Percentiles rank a stretch among this genome's conserved stretches.
Evolutionary conservation across 495 filamentous ascomycete species (phyloP).

Genomic region (Penicillium canescens): DNA sequence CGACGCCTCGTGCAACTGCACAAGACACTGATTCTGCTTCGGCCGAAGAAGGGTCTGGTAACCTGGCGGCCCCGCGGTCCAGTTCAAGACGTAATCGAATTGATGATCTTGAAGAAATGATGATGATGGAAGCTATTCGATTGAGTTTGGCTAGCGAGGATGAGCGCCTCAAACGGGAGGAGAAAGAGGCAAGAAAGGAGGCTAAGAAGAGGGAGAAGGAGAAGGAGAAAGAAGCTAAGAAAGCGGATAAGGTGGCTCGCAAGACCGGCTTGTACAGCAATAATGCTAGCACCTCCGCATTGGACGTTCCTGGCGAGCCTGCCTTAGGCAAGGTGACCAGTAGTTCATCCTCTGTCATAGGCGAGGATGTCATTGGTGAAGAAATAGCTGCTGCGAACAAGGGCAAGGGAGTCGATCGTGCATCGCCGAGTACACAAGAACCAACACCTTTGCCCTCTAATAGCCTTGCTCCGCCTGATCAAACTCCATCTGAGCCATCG

Average conservation of each 20-base stretch:
- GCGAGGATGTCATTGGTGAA: conserved; percentile 23
- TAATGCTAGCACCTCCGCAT: conserved; percentile 43
- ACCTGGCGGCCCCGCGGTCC: conserved; percentile 50
- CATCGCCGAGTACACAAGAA: conserved; percentile 14
- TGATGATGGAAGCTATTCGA: conserved; percentile 96
- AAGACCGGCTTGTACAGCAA: conserved; percentile 52
- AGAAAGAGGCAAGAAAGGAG: conserved; percentile 78
- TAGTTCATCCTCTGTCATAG: conserved; percentile 36
- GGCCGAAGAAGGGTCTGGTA: conserved; percentile 42
- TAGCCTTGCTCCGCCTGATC: conserved; percentile 8
- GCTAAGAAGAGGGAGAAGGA: conserved; percentile 82
- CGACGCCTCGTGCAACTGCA: conserved; percentile 26
- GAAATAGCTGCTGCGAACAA: conserved; percentile 54
- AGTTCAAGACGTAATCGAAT: conserved; percentile 66
- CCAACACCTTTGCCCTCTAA: not conserved
- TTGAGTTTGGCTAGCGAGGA: conserved; percentile 88
- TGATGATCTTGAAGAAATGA: conserved; percentile 93
- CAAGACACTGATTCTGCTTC: conserved; percentile 39
- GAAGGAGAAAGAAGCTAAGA: conserved; percentile 78
- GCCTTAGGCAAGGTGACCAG: conserved; percentile 31
- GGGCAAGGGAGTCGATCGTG: conserved; percentile 79
- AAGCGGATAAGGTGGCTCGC: conserved; percentile 66
- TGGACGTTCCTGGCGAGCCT: conserved; percentile 30
- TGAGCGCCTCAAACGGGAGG: conserved; percentile 76
- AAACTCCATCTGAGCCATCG: conserved; percentile 33